Percentiles rank a stretch among this genome's conserved stretches.
Conservation (phyloP, 108 stramenopile genomes). For the Pseudonitzschia multistriata region DNA sequence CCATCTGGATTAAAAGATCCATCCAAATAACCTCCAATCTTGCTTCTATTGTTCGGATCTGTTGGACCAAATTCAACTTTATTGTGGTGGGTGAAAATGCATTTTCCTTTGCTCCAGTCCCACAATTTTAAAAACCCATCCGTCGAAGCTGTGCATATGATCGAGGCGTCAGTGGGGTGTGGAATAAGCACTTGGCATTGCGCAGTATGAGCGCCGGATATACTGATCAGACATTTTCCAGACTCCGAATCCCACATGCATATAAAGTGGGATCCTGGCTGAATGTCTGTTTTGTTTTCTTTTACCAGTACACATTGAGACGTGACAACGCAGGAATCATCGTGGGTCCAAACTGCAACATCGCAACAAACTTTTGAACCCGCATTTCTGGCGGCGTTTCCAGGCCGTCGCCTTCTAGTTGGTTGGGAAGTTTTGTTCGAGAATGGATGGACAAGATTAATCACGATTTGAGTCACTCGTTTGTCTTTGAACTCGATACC, state of each 20-base stretch:
- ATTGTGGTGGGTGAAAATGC: conserved; percentile 62
- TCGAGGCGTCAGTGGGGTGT: conserved; percentile 64
- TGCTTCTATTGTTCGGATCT: conserved; percentile 37
- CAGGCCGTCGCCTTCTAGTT: conserved; percentile 24
- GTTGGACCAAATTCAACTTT: conserved; percentile 50
- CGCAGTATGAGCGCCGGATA: conserved; percentile 59
- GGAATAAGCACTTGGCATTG: conserved; percentile 71
- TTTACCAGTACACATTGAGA: conserved; percentile 71
- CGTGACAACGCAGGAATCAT: conserved; percentile 75
- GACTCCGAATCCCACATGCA: conserved; percentile 76
- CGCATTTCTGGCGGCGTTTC: conserved; percentile 22
- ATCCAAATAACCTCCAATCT: conserved; percentile 70
- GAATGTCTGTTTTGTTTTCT: conserved; percentile 52
- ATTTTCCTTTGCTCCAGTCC: conserved; percentile 67
- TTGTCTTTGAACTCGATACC: conserved; percentile 1
- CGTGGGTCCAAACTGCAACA: conserved; percentile 74
- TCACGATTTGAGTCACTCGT: conserved; percentile 35
- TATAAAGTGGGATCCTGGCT: conserved; percentile 71
- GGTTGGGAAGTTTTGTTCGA: conserved; percentile 12
- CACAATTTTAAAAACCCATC: conserved; percentile 74
- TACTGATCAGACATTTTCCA: conserved; percentile 76
- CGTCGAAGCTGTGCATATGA: conserved; percentile 66
- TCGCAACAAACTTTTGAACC: conserved; percentile 61
- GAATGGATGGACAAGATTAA: conserved; percentile 39
- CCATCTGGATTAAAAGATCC: conserved; percentile 76